These are phyloP conservation scores for Hebeloma cylindrosporum DNA, from an alignment of 768 basidiomycete species.

Conservation along the genomic window DNA sequence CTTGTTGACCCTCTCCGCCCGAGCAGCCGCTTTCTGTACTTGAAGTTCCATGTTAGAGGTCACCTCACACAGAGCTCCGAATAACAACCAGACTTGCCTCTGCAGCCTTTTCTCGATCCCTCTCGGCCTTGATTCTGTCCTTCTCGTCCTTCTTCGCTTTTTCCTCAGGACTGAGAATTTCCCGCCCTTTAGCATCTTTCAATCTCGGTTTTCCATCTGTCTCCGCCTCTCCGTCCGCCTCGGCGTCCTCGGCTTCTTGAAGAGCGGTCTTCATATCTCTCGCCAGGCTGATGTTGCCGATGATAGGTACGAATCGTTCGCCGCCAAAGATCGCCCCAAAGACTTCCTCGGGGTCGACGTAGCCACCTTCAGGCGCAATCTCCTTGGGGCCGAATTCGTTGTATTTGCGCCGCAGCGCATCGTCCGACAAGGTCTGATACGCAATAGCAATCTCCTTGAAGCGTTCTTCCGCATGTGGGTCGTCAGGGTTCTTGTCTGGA, in stretches of 20 bases:
- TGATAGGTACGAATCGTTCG: conserved; percentile 81
- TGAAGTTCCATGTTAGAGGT: too few relatives aligned
- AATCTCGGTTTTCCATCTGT: conserved; percentile 46
- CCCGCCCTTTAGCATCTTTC: conserved; percentile 52
- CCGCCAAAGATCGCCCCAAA: conserved; percentile 88
- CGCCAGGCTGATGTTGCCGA: conserved; percentile 85
- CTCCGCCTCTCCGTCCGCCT: conserved; percentile 43
- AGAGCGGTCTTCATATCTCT: conserved; percentile 91
- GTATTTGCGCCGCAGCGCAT: conserved; percentile 74
- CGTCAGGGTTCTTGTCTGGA: conserved; percentile 90
- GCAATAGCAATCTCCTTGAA: conserved; percentile 92
- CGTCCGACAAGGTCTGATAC: conserved; percentile 83
- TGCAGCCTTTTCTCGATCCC: conserved; percentile 58
- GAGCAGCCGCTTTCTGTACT: conserved; percentile 74
- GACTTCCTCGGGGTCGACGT: conserved; percentile 82
- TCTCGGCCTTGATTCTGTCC: conserved; percentile 65
- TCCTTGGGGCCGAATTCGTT: conserved; percentile 90
- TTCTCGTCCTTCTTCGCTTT: conserved; percentile 74
- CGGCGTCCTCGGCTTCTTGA: conserved; percentile 81
- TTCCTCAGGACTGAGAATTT: conserved; percentile 66
- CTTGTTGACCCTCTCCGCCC: conserved; percentile 72
- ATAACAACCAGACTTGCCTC: conserved; percentile 56
- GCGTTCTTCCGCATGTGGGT: conserved; percentile 81
- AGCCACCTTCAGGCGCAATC: conserved; percentile 80
- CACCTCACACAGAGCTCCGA: too few relatives aligned